Evolutionary conservation across 148 eudicot species (phyloP).

Genomic region (Fagopyrum tataricum): DNA sequence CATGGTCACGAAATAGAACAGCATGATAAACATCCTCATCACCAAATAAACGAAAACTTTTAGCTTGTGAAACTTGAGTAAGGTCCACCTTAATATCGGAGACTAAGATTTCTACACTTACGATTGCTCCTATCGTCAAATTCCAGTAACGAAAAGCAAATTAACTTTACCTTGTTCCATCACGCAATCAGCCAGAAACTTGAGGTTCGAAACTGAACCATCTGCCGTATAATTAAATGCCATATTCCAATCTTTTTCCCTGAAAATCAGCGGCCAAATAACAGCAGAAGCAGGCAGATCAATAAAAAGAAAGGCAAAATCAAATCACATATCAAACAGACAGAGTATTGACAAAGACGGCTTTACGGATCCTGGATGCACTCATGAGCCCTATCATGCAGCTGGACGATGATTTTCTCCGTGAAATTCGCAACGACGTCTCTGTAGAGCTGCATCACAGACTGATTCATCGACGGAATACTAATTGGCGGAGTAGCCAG

Average conservation of each 20-base stretch:
- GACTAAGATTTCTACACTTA: not conserved
- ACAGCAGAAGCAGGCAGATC: not conserved
- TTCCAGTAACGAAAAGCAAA: not conserved
- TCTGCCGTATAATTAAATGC: slow-evolving; percentile 22
- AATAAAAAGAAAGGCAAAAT: not conserved
- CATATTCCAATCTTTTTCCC: slow-evolving; percentile 29
- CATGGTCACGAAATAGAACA: too few species aligned
- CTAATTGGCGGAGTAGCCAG: not conserved
- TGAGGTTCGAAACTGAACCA: slow-evolving; percentile 12
- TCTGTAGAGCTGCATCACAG: not conserved
- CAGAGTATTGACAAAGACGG: not conserved
- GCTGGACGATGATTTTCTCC: not conserved
- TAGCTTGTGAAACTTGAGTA: too few species aligned
- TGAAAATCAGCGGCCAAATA: not conserved
- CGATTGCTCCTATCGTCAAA: not conserved
- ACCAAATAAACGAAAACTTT: too few species aligned
- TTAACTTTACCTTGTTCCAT: slow-evolving; percentile 17
- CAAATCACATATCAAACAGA: not conserved
- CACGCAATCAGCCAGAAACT: slow-evolving; percentile 25
- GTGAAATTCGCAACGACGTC: slow-evolving; percentile 7
- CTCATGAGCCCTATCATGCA: slow-evolving; percentile 1
- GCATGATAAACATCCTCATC: too few species aligned
- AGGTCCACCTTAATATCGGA: not conserved
- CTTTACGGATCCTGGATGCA: not conserved
- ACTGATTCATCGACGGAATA: not conserved